These are phyloP conservation scores for Dioscorea zingiberensis DNA, from an alignment of 106 monocot genomes.

Conservation along the genomic window DNA sequence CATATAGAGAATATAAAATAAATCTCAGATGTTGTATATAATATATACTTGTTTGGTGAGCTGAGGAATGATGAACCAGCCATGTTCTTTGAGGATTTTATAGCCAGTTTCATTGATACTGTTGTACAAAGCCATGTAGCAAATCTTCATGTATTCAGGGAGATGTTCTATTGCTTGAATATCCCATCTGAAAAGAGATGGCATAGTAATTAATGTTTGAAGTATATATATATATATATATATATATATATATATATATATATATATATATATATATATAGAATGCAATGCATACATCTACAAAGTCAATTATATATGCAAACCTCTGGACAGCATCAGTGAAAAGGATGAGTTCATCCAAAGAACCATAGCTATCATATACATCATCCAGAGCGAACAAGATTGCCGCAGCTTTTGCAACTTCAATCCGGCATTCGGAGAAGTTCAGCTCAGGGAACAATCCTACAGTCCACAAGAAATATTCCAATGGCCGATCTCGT, in stretches of 20 bases:
- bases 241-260: too few species aligned
- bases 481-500: constrained; percentile 20
- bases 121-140: constrained; percentile 18
- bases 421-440: constrained; percentile 10
- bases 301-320: too few species aligned
- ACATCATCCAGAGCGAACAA: constrained; percentile 15
- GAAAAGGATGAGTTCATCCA: constrained; percentile 18
- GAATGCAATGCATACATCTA: neutral
- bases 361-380: constrained; percentile 18
- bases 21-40: too few species aligned
- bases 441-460: constrained; percentile 17
- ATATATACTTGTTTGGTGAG: neutral
- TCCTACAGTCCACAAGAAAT: constrained; percentile 18
- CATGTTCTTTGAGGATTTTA: constrained; percentile 1
- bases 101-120: constrained; percentile 14
- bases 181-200: constrained; percentile 6
- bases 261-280: too few species aligned
- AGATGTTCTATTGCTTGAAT: constrained; percentile 4
- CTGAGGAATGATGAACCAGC: neutral
- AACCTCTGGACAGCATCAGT: constrained; percentile 25
- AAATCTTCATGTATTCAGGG: constrained; percentile 23
- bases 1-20: too few species aligned
- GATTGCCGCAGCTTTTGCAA: constrained; percentile 15
- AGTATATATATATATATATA: too few species aligned
- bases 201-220: too few species aligned